Conservation (phyloP, 129 eudicot species). For the Lactuca saligna region DNA sequence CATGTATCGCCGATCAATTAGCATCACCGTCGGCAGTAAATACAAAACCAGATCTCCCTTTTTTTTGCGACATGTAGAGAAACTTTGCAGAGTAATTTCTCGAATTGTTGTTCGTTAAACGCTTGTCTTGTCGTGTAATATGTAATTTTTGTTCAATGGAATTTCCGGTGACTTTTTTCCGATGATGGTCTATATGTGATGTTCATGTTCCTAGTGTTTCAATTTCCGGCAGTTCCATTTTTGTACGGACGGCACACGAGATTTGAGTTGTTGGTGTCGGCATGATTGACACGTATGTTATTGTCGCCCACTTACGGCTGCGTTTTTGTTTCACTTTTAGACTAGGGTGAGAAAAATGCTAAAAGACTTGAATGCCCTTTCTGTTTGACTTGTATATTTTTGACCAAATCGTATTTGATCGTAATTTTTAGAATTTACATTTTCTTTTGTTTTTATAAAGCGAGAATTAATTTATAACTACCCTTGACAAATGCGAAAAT, state of each 20-base stretch:
- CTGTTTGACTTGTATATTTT: neutral
- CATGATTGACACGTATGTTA: conserved; percentile 39
- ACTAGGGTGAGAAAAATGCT: neutral
- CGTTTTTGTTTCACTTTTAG: neutral
- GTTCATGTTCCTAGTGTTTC: neutral
- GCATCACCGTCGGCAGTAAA: conserved; percentile 17
- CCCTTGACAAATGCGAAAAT: too few relatives aligned
- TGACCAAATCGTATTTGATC: neutral
- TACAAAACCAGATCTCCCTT: conserved; percentile 17
- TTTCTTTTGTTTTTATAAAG: too few relatives aligned
- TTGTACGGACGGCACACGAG: conserved; percentile 27
- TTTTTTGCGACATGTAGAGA: conserved; percentile 40
- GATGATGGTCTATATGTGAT: neutral
- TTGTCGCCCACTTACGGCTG: conserved; percentile 43
- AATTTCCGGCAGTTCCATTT: conserved; percentile 18
- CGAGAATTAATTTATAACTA: too few relatives aligned
- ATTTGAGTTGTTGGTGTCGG: conserved; percentile 24
- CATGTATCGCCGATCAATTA: conserved; percentile 14
- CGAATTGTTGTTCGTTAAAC: conserved; percentile 31
- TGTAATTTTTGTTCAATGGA: conserved; percentile 29
- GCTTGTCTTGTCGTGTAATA: neutral
- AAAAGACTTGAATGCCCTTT: conserved; percentile 8
- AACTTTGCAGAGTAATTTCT: conserved; percentile 22
- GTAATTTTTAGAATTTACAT: neutral
- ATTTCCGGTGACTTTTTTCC: conserved; percentile 24